A percentile compares a stretch with the other conserved stretches of the same genome.
phyloP scores from a whole-genome alignment of 306 rosid species.

The Trifolium subterraneum region DNA sequence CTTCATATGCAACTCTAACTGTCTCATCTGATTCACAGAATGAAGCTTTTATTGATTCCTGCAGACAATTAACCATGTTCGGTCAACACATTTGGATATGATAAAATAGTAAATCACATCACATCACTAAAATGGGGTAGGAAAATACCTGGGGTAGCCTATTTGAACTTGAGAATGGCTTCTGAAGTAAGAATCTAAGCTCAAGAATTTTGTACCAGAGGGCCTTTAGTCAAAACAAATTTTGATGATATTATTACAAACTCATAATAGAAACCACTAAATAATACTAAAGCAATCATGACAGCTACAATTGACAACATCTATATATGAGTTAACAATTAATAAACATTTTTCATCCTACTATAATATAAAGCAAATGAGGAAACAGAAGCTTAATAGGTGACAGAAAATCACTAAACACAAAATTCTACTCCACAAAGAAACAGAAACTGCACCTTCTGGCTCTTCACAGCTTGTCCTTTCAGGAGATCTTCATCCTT shows the following conservation, averaged over 20 bases:
- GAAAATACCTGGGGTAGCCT: conserved; percentile 81
- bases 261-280: conserved; percentile 26
- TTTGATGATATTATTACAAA: not conserved
- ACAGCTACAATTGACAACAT: conserved; percentile 18
- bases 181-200: conserved; percentile 84
- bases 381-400: conserved; percentile 1
- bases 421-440: not conserved
- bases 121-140: conserved; percentile 23
- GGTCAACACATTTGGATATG: conserved; percentile 18
- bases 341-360: conserved; percentile 17
- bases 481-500: conserved; percentile 87
- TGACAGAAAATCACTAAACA: not conserved
- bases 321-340: not conserved
- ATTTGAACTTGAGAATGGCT: conserved; percentile 79
- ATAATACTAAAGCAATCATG: not conserved
- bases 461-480: conserved; percentile 88
- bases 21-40: conserved; percentile 65
- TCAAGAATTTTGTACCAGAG: conserved; percentile 94
- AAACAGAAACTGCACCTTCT: conserved; percentile 62
- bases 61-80: conserved; percentile 46
- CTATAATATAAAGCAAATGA: conserved; percentile 18
- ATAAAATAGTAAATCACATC: conserved; percentile 29
- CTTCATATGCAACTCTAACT: conserved; percentile 66
- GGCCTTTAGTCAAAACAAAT: conserved; percentile 55
- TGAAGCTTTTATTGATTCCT: conserved; percentile 73